Percentiles rank a stretch among this genome's conserved stretches.
Evolutionary conservation across 345 rosid species (phyloP).

Genomic region (Erucastrum elatum): DNA sequence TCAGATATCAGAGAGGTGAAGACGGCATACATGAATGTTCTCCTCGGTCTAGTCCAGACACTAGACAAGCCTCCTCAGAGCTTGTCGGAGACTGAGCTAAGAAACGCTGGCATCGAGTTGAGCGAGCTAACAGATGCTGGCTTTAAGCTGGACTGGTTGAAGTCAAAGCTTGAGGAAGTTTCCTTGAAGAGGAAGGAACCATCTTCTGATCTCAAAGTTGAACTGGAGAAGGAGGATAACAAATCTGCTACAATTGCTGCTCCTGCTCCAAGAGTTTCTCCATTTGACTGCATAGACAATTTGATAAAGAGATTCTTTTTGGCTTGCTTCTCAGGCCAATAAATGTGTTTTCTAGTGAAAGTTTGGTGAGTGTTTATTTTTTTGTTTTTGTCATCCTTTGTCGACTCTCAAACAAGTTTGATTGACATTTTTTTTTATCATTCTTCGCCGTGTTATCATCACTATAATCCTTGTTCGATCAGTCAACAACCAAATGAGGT

Average conservation of each 20-base stretch:
- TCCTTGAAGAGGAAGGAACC: neutral
- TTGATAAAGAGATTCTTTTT: constrained; percentile 3
- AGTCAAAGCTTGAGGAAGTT: neutral
- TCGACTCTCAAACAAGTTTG: neutral
- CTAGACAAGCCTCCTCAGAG: neutral
- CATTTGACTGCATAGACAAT: neutral
- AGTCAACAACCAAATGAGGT: neutral
- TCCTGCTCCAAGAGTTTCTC: neutral
- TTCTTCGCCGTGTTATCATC: neutral
- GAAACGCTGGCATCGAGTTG: neutral
- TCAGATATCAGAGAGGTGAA: neutral
- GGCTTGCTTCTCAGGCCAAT: constrained; percentile 10
- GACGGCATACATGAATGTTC: neutral
- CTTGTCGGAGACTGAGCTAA: neutral
- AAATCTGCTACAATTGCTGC: neutral
- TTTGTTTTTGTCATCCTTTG: neutral
- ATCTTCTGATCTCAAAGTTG: neutral
- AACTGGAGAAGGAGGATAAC: neutral
- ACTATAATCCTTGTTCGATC: neutral
- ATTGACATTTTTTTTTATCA: neutral
- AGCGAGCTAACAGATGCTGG: neutral
- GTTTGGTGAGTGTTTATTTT: neutral
- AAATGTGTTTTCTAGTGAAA: neutral
- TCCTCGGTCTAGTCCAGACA: neutral
- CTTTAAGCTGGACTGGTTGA: neutral